phyloP scores from a whole-genome alignment of 2,329 filamentous ascomycete genomes.

The Paraphaeosphaeria minitans region DNA sequence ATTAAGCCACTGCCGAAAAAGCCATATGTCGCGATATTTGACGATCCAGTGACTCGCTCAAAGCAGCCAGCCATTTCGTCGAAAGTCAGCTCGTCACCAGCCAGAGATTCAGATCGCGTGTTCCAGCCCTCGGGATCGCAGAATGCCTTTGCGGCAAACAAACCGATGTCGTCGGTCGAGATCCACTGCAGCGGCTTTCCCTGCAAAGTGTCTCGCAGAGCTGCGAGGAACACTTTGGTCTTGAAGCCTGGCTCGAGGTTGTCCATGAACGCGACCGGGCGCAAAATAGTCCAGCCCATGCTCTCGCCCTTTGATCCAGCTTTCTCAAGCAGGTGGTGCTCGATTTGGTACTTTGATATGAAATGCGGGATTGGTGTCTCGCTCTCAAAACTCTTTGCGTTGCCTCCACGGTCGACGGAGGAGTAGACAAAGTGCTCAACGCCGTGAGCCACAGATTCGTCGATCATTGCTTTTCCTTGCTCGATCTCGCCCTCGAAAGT shows the following conservation, averaged over 20 bases:
- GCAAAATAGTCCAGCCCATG: constrained; percentile 67
- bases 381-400: constrained; percentile 56
- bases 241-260: constrained; percentile 57
- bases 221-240: constrained; percentile 56
- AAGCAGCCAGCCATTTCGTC: constrained; percentile 54
- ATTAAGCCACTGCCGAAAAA: constrained; percentile 50
- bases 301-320: constrained; percentile 47
- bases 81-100: constrained; percentile 59
- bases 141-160: constrained; percentile 58
- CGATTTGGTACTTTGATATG: constrained; percentile 64
- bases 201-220: constrained; percentile 49
- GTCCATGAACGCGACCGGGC: constrained; percentile 68
- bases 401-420: constrained; percentile 67
- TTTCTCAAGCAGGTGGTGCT: constrained; percentile 62
- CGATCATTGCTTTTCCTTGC: constrained; percentile 65
- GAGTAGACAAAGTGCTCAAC: constrained; percentile 68
- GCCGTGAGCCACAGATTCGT: constrained; percentile 60
- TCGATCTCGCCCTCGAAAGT: constrained; percentile 54
- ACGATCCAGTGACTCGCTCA: constrained; percentile 52
- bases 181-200: constrained; percentile 51
- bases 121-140: constrained; percentile 52
- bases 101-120: constrained; percentile 54
- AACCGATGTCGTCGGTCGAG: constrained; percentile 56
- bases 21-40: constrained; percentile 51
- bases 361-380: constrained; percentile 63